These are phyloP conservation scores for Pyrenochaeta sp. DNA, from an alignment of 2,329 filamentous ascomycete species.

Conservation along the genomic window DNA sequence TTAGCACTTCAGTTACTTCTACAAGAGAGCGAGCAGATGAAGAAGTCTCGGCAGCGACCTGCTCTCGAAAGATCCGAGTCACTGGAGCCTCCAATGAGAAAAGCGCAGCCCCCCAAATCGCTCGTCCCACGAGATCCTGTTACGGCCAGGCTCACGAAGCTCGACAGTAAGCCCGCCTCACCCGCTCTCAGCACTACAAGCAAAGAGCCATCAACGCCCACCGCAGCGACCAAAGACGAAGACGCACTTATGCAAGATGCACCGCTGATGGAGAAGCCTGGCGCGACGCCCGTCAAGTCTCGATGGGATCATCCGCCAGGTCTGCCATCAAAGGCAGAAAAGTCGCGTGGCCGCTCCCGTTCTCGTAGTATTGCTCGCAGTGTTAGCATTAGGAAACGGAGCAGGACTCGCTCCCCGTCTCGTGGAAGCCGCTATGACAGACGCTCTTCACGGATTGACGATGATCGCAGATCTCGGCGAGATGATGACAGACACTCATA, in stretches of 20 bases:
- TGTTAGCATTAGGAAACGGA: conserved; percentile 34
- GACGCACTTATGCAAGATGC: conserved; percentile 41
- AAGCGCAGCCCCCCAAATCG: conserved; percentile 46
- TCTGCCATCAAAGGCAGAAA: conserved; percentile 28
- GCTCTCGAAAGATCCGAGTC: conserved; percentile 49
- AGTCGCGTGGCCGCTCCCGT: conserved; percentile 36
- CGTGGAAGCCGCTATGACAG: conserved; percentile 43
- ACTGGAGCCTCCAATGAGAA: conserved; percentile 49
- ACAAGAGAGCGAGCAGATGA: conserved; percentile 49
- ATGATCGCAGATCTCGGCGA: conserved; percentile 33
- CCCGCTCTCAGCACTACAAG: conserved; percentile 31
- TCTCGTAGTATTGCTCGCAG: conserved; percentile 41
- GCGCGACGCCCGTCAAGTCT: conserved; percentile 15
- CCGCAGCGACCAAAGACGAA: conserved; percentile 22
- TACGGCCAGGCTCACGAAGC: conserved; percentile 37
- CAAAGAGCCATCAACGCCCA: conserved; percentile 33
- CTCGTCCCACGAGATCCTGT: conserved; percentile 47
- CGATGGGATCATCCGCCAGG: conserved; percentile 39
- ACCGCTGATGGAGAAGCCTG: conserved; percentile 19
- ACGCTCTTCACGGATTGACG: conserved; percentile 31
- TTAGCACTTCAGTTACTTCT: conserved; percentile 45
- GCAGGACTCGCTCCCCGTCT: conserved; percentile 40
- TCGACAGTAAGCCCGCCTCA: conserved; percentile 39
- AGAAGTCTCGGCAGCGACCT: conserved; percentile 47
- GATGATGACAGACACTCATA: conserved; percentile 40